Evolutionary conservation across 257 asterid genomes (phyloP), one percentile per base, ranked within the genome.

Genomic region (Galeopsis tetrahit): DNA sequence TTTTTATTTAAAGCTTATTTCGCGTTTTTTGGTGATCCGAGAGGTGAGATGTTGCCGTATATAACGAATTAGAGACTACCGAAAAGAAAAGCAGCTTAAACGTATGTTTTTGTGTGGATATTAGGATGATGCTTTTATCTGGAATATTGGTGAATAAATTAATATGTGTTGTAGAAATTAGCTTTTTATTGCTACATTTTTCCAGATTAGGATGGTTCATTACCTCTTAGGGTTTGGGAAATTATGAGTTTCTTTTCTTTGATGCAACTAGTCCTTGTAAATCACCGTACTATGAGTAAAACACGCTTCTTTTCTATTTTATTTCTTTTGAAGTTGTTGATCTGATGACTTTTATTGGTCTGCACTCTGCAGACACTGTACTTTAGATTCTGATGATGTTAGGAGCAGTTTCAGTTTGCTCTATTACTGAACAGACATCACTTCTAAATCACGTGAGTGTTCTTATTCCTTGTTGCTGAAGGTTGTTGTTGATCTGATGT

Each of bases 381-480:
- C 5, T 33, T 28, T 17, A 46, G 63, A 59, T 46, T 46, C 28
- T 21, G 28, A 83, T 57, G 82, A 75, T 70, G 80, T 46, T 63
- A 46, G 85, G 82, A 69, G 77, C 67, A 8, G 74, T 80, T 66
- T 79, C 82, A 8, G 81, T 73, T 71, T 79, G 78, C 81, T 81
- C 80, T 52, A 14, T 63, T 38, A 68, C 71, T 55, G 80, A 67
- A 17, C 82, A 65, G 75, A 49, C 82, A 6, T 62, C 75, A 31
- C 48, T 73, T 69, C 53, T 80, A 62, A 74, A 70, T 70, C 80
- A 78, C 71, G 89, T 85, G 77, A 78, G 89, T 78, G 14, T 36
- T 36, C 69, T 75, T 53, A 57, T 67, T 71, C 66, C 4, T 44
- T 62, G 44, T 28, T 66, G 43, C 57, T 15, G 17, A 57, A 68